phyloP scores from a whole-genome alignment of 805 yeast genomes.

The Lipomyces lipofer region DNA sequence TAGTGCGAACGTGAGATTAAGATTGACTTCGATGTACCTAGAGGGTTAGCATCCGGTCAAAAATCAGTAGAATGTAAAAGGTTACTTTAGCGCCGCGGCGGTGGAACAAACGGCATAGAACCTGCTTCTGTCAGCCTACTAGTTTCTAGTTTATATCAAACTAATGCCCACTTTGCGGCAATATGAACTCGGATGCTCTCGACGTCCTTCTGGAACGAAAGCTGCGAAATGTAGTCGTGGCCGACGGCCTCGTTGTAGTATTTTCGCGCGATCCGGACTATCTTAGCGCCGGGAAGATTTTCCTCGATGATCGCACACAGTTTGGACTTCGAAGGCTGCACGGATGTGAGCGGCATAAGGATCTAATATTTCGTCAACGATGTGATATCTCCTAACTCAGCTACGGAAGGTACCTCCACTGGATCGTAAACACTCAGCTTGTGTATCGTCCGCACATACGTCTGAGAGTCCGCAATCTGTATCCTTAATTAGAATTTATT shows the following conservation, averaged over 20 bases:
- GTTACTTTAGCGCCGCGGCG: conserved; percentile 37
- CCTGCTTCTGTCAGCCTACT: conserved; percentile 4
- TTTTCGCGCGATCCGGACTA: conserved; percentile 36
- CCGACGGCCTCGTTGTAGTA: conserved; percentile 39
- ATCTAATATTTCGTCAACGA: conserved; percentile 34
- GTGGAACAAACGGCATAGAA: conserved; percentile 40
- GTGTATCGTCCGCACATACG: conserved; percentile 49
- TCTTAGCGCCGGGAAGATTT: conserved; percentile 37
- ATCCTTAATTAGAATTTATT: too few relatives aligned
- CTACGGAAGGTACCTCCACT: conserved; percentile 33
- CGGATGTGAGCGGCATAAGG: conserved; percentile 40
- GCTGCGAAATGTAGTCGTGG: conserved; percentile 23
- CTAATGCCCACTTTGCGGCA: conserved; percentile 33
- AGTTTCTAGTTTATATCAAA: not conserved
- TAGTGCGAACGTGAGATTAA: conserved; percentile 35
- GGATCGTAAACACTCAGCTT: conserved; percentile 43
- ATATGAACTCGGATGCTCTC: conserved; percentile 35
- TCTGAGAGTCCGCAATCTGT: conserved; percentile 45
- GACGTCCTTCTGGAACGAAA: conserved; percentile 33
- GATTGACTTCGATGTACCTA: conserved; percentile 29
- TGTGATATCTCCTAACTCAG: too few relatives aligned
- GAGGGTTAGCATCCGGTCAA: conserved; percentile 14
- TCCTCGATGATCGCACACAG: conserved; percentile 43
- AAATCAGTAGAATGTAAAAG: not conserved
- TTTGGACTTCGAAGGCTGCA: conserved; percentile 38